Base-by-base conservation (phyloP, 2,329 filamentous ascomycete genomes). In the Fusarium humuli region DNA sequence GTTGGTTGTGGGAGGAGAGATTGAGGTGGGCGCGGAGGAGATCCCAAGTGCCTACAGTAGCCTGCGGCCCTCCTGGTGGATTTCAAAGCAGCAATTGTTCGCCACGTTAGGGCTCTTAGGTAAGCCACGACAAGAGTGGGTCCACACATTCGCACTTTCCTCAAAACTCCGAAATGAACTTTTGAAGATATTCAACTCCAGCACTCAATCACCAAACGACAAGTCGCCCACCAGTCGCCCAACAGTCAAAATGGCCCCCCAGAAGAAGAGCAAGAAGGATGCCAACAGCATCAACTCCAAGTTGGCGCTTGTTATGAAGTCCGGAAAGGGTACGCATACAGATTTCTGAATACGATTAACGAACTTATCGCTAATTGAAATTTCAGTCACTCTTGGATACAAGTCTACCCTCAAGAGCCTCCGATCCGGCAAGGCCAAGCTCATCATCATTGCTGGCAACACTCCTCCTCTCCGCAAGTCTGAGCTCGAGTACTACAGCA, bases 391-490 rank as follows among this genome's bases (percentile, higher is more conserved):
- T 72, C 79, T 82, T 63, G 80, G 80, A 47, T 82, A 82, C 77
- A 81, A 81, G 78, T 80, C 80, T 48, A 79, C 78, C 58, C 88
- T 96, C 81, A 97, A 98, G 92, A 87, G 88, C 77, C 92, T 98
- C 78, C 93, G 95, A 80, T 92, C 91, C 77, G 94, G 95, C 85
- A 98, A 98, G 91, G 96, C 96, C 84, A 98, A 98, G 92, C 91
- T 98, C 76, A 93, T 98, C 83, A 94, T 97, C 86, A 97, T 97
- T 66, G 80, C 81, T 77, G 94, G 93, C 86, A 98, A 99, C 90
- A 97, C 94, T 77, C 94, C 95, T 81, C 96, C 96, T 84, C 93
- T 99, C 79, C 91, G 95, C 84, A 99, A 98, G 92, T 93, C 90
- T 80, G 95, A 98, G 89, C 90, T 98, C 72, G 95, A 98, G 88